Conservation (phyloP, 1,284 basidiomycete species). For the Malassezia slooffiae region DNA sequence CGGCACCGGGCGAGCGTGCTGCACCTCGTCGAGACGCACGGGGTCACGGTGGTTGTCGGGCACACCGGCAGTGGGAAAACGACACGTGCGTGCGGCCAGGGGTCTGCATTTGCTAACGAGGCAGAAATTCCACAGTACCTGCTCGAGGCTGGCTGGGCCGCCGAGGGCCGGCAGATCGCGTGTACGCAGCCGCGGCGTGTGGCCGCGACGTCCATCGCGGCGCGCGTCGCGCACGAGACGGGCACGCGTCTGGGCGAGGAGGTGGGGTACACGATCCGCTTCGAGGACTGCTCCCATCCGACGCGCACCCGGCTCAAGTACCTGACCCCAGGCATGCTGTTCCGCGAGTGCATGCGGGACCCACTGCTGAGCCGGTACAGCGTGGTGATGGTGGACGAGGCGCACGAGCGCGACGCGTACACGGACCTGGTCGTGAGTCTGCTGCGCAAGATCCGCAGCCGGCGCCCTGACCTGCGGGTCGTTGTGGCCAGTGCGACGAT, state of each 20-base stretch:
- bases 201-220: slow-evolving; percentile 46
- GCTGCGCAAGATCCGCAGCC: slow-evolving; percentile 58
- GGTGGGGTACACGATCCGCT: slow-evolving; percentile 52
- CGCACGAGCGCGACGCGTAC: slow-evolving; percentile 48
- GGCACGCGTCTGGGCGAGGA: slow-evolving; percentile 62
- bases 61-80: slow-evolving; percentile 39
- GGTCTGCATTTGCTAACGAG: neutral
- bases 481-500: slow-evolving; percentile 91
- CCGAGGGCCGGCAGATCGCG: slow-evolving; percentile 33
- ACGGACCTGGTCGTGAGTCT: slow-evolving; percentile 48
- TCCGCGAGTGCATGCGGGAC: slow-evolving; percentile 35
- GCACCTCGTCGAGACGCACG: slow-evolving; percentile 70
- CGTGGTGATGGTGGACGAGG: slow-evolving; percentile 49
- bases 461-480: slow-evolving; percentile 74
- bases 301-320: slow-evolving; percentile 45
- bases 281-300: slow-evolving; percentile 45
- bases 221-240: slow-evolving; percentile 46
- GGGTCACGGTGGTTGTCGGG: slow-evolving; percentile 61
- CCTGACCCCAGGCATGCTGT: slow-evolving; percentile 33
- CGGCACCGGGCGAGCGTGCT: slow-evolving; percentile 72
- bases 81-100: slow-evolving; percentile 21
- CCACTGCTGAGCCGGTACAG: slow-evolving; percentile 36
- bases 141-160: slow-evolving; percentile 59
- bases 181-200: slow-evolving; percentile 47
- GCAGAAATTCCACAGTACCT: slow-evolving; percentile 83